A percentile compares a stretch with the other conserved stretches of the same genome.
Evolutionary conservation across 2,329 filamentous ascomycete genomes (phyloP).

Genomic region (Cordyceps cicadae): DNA sequence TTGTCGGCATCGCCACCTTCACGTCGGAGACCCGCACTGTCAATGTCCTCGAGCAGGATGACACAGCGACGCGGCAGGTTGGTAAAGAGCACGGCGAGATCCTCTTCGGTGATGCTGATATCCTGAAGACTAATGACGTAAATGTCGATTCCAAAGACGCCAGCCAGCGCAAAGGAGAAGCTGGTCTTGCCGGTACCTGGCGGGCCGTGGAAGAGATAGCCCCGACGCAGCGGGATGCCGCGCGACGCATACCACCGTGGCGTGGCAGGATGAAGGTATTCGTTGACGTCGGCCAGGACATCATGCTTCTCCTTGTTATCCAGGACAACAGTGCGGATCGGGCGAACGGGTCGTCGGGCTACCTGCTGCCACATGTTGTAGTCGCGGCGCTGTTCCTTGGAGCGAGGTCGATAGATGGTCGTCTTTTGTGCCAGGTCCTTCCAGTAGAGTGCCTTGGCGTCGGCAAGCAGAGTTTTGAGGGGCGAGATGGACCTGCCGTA

Average conservation of each 20-base stretch:
- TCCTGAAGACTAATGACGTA: constrained; percentile 53
- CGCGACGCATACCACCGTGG: constrained; percentile 66
- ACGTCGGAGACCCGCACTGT: constrained; percentile 52
- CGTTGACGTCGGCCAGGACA: constrained; percentile 64
- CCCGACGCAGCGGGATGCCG: constrained; percentile 67
- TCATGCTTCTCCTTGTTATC: constrained; percentile 57
- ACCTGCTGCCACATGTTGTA: constrained; percentile 47
- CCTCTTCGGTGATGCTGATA: constrained; percentile 52
- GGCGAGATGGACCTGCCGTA: constrained; percentile 41
- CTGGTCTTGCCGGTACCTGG: constrained; percentile 68
- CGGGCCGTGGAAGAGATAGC: constrained; percentile 70
- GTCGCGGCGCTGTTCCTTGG: constrained; percentile 38
- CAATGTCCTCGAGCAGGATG: constrained; percentile 61
- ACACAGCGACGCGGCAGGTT: constrained; percentile 55
- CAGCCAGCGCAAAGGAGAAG: constrained; percentile 57
- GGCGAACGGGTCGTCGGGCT: constrained; percentile 56
- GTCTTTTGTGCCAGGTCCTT: constrained; percentile 47
- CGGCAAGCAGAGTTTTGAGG: constrained; percentile 46
- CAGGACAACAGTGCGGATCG: constrained; percentile 68
- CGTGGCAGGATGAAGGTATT: constrained; percentile 64
- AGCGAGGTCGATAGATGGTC: constrained; percentile 45
- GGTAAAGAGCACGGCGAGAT: constrained; percentile 50
- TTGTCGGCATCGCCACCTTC: constrained; percentile 26
- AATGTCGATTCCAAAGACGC: constrained; percentile 58
- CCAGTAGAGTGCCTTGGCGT: constrained; percentile 46